These are phyloP conservation scores for Agaricus bisporus DNA, from an alignment of 768 basidiomycete species.

Conservation along the genomic window DNA sequence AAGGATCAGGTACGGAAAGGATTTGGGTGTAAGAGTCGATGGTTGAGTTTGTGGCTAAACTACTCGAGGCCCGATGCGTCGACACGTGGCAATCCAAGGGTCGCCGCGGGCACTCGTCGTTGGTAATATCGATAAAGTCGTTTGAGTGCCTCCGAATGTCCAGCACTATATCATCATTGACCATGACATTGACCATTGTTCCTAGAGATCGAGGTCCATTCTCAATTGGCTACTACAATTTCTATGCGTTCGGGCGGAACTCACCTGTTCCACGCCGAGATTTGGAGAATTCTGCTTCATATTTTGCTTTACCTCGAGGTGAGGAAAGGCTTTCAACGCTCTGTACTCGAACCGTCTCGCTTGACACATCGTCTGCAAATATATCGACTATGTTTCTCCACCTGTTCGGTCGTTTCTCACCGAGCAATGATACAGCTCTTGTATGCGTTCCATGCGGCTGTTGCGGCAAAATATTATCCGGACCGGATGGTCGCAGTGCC, in stretches of 20 bases:
- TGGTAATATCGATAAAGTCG: slow-evolving; percentile 5
- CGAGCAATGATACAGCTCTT: slow-evolving; percentile 4
- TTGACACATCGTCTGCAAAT: slow-evolving; percentile 4
- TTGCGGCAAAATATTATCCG: neutral
- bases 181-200: neutral
- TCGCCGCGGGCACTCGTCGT: slow-evolving; percentile 17
- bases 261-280: neutral
- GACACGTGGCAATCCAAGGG: slow-evolving; percentile 30
- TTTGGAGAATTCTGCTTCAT: neutral
- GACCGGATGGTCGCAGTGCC: slow-evolving; percentile 1
- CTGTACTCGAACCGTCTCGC: neutral
- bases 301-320: neutral
- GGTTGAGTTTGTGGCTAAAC: slow-evolving; percentile 14
- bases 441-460: slow-evolving; percentile 1
- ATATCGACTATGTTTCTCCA: slow-evolving; percentile 7
- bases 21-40: slow-evolving; percentile 21
- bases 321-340: neutral
- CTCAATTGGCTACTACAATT: neutral
- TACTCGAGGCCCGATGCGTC: slow-evolving; percentile 18
- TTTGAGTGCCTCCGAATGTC: slow-evolving; percentile 17
- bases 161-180: slow-evolving; percentile 11
- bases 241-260: neutral
- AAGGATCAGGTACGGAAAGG: slow-evolving; percentile 14
- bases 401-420: neutral
- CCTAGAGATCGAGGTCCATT: neutral